Evolutionary conservation across 345 rosid species (phyloP), one percentile per base, ranked within the genome.

Genomic region (Hevea brasiliensis): DNA sequence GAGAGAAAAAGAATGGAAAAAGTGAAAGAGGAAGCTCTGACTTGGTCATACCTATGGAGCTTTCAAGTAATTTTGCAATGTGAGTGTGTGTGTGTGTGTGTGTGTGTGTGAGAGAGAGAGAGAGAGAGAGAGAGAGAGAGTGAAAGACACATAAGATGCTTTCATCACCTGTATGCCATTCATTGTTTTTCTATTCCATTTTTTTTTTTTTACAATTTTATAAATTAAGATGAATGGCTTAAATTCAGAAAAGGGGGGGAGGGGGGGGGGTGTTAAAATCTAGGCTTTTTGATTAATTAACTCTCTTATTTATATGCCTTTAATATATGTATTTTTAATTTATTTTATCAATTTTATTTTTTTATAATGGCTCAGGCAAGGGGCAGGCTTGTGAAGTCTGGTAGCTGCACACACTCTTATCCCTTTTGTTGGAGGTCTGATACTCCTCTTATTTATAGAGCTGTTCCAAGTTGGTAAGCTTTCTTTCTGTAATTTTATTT

Each of bases 361-460:
- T 24, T 12, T 68, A 42, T 21, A n/a, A 60, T 71, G 65, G 21
- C 35, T 67, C 92, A 95, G 99, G 93, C 88, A 63, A 92, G 89
- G 68, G 97, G 97, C 60, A 91, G 89, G 86, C 94, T 95, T 80
- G 92, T 95, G 63, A 95, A 95, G 80, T 55, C 88, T 37, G 99
- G 99, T 84, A 92, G 80, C 83, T 82, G 69, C 65, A 90, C 84
- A 27, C 99, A 95, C 84, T 83, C 90, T 42, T 95, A 95, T 76
- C 98, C 98, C 60, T 87, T 82, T 74, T 95, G 99, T 80, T 95
- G 90, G 89, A 89, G 99, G 85, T 95, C 99, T 74, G 94, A 91
- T 55, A 89, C 97, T 15, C 99, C 99, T 76, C 98, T 95, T 67
- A 89, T 95, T 35, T 92, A 92, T 72, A 84, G 97, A 86, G 99